phyloP scores from a whole-genome alignment of 2,329 filamentous ascomycete genomes.

The Xylariaceae sp. region DNA sequence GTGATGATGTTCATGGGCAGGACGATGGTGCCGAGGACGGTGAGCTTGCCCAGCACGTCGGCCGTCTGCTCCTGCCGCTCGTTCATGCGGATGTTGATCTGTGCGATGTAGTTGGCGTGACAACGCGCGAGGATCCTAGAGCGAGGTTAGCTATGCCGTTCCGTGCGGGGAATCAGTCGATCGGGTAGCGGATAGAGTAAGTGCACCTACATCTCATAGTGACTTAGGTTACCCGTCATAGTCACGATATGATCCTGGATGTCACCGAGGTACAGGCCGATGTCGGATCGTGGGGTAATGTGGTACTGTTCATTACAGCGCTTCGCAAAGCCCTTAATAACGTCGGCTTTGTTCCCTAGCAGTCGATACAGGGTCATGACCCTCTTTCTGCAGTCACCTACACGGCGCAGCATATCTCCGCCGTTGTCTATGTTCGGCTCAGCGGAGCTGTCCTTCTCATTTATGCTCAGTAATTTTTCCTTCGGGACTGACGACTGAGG shows the following conservation, averaged over 20 bases:
- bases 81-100: constrained; percentile 99
- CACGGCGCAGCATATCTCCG: constrained; percentile 85
- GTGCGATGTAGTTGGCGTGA: constrained; percentile 96
- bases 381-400: constrained; percentile 93
- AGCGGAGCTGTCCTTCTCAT: constrained; percentile 51
- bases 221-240: constrained; percentile 93
- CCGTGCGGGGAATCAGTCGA: neutral
- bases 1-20: constrained; percentile 99
- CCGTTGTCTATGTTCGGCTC: constrained; percentile 53
- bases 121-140: constrained; percentile 82
- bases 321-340: constrained; percentile 99
- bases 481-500: constrained; percentile 43
- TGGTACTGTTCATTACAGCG: constrained; percentile 98
- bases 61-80: constrained; percentile 95
- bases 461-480: constrained; percentile 37
- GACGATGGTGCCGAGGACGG: constrained; percentile 94
- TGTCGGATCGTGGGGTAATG: constrained; percentile 90
- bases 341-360: constrained; percentile 95
- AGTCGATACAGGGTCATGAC: constrained; percentile 95
- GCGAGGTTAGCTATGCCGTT: constrained; percentile 13
- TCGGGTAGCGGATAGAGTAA: neutral
- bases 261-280: constrained; percentile 95
- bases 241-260: constrained; percentile 99
- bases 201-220: constrained; percentile 85
- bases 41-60: constrained; percentile 91